A percentile compares a stretch with the other conserved stretches of the same genome.
These are phyloP conservation scores for Cucurbita ficifolia DNA, from an alignment of 306 rosid species.

Conservation along the genomic window DNA sequence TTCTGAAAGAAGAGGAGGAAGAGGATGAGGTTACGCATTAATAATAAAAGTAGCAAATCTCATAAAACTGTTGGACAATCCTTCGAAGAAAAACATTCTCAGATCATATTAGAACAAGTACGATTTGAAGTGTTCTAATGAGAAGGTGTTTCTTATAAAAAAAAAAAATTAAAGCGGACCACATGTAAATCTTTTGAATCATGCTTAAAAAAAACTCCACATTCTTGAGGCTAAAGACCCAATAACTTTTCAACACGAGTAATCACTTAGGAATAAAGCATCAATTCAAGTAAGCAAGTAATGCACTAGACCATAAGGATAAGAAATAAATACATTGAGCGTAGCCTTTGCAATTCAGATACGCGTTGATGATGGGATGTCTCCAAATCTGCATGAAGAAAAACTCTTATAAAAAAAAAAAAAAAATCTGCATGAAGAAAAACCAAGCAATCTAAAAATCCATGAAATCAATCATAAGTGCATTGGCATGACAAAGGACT, in stretches of 20 bases:
- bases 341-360: constrained; percentile 77
- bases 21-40: neutral
- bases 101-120: neutral
- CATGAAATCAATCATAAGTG: neutral
- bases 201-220: neutral
- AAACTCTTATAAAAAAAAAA: too few relatives aligned
- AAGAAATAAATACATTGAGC: constrained; percentile 54
- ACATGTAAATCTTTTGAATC: neutral
- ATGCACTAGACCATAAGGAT: neutral
- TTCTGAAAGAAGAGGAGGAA: neutral
- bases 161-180: neutral
- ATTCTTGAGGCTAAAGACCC: neutral
- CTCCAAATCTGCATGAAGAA: constrained; percentile 58
- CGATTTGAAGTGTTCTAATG: too few relatives aligned
- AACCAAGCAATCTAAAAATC: neutral
- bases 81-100: neutral
- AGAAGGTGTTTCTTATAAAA: too few relatives aligned
- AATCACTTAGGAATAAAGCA: neutral
- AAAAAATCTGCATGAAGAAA: constrained; percentile 49
- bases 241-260: neutral
- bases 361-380: constrained; percentile 96
- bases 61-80: neutral
- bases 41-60: neutral
- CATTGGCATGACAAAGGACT: neutral
- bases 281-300: neutral